These are phyloP conservation scores for Apophysomyces elegans DNA, from an alignment of 371 early-diverging fungal genomes.

Conservation along the genomic window DNA sequence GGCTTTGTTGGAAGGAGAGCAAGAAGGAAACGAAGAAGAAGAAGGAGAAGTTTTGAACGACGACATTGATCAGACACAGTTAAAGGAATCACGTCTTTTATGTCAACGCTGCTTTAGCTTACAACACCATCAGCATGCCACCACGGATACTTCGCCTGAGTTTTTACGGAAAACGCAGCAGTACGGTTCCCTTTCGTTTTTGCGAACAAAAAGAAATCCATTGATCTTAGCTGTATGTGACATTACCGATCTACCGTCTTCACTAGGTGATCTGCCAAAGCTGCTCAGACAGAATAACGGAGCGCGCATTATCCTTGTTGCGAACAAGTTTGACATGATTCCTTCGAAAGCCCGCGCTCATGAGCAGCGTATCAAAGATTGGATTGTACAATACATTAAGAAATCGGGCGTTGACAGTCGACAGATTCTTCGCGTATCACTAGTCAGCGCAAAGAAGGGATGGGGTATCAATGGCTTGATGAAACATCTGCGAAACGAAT, in stretches of 20 bases:
- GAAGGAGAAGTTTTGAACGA: not conserved
- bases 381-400: slow-evolving; percentile 55
- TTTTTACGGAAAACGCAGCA: slow-evolving; percentile 58
- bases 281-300: slow-evolving; percentile 45
- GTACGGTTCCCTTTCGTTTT: slow-evolving; percentile 56
- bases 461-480: slow-evolving; percentile 59
- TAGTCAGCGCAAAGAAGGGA: slow-evolving; percentile 70
- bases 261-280: slow-evolving; percentile 51
- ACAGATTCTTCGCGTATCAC: slow-evolving; percentile 49
- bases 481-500: slow-evolving; percentile 44
- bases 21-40: not conserved
- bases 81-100: slow-evolving; percentile 36
- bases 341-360: slow-evolving; percentile 54
- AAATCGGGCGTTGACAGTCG: slow-evolving; percentile 39
- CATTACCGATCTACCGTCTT: slow-evolving; percentile 67
- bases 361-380: slow-evolving; percentile 58
- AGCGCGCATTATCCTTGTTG: slow-evolving; percentile 62
- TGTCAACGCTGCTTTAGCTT: slow-evolving; percentile 69
- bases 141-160: slow-evolving; percentile 43
- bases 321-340: slow-evolving; percentile 71
- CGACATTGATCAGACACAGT: slow-evolving; percentile 7
- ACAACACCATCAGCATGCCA: slow-evolving; percentile 48
- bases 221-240: slow-evolving; percentile 66
- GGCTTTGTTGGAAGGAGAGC: slow-evolving; percentile 28
- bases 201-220: slow-evolving; percentile 57